Evolutionary conservation across 768 basidiomycete genomes (phyloP).

Genomic region (Cystofilobasidium capitatum): DNA sequence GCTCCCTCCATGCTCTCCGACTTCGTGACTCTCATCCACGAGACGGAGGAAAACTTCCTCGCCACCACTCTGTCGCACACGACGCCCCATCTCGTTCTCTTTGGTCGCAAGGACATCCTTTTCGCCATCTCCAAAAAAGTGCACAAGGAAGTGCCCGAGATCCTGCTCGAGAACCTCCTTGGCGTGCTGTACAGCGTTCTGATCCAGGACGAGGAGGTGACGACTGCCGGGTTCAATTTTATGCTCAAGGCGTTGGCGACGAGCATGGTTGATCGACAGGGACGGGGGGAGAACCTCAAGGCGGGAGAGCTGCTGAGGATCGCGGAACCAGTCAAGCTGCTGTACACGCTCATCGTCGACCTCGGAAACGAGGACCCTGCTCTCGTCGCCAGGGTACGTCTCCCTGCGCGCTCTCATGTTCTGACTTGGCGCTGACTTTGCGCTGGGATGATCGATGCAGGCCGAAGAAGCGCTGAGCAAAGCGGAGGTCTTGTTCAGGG

Average conservation of each 20-base stretch:
- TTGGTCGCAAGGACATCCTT: conserved; percentile 52
- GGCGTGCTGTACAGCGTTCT: conserved; percentile 58
- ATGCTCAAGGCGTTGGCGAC: conserved; percentile 52
- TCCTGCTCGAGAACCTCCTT: conserved; percentile 53
- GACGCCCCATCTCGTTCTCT: conserved; percentile 60
- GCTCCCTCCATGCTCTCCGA: conserved; percentile 18
- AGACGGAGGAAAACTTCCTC: conserved; percentile 24
- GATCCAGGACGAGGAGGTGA: conserved; percentile 49
- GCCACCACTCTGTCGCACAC: conserved; percentile 53
- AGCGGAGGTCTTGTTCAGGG: conserved; percentile 30
- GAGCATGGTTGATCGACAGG: conserved; percentile 42
- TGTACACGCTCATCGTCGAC: conserved; percentile 64
- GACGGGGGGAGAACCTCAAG: conserved; percentile 3
- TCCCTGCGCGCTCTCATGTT: background rate
- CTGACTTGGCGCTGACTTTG: background rate
- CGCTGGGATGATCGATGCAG: conserved; percentile 31
- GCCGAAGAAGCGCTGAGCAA: conserved; percentile 39
- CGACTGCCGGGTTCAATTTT: conserved; percentile 54
- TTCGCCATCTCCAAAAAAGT: conserved; percentile 54
- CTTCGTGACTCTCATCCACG: conserved; percentile 24
- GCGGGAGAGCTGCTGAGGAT: conserved; percentile 40
- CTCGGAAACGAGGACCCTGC: conserved; percentile 59
- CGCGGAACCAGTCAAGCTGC: conserved; percentile 39
- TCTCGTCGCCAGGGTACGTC: conserved; percentile 45
- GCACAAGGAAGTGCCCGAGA: conserved; percentile 42